phyloP scores from a whole-genome alignment of 2,329 filamentous ascomycete genomes.

The Talaromyces sp. region DNA sequence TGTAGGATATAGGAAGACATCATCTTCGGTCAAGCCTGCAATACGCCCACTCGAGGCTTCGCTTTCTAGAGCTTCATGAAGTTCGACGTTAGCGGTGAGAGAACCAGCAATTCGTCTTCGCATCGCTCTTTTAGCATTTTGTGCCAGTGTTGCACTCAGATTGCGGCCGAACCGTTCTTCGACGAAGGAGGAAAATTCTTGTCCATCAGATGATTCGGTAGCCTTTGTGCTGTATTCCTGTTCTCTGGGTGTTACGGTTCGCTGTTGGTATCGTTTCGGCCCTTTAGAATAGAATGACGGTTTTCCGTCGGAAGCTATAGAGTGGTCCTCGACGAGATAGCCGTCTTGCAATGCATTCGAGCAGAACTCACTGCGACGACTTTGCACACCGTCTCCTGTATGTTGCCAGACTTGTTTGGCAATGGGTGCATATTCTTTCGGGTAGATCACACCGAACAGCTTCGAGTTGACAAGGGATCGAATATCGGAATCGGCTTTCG shows the following conservation, averaged over 20 bases:
- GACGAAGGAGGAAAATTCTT: conserved; percentile 75
- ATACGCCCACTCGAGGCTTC: conserved; percentile 34
- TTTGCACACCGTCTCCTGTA: conserved; percentile 86
- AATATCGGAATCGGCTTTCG: conserved; percentile 55
- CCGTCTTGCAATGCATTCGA: conserved; percentile 69
- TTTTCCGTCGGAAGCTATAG: conserved; percentile 26
- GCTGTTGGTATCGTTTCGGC: conserved; percentile 73
- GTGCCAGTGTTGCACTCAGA: conserved; percentile 71
- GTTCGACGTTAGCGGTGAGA: conserved; percentile 67
- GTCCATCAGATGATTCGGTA: conserved; percentile 38
- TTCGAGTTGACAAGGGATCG: conserved; percentile 48
- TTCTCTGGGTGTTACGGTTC: conserved; percentile 48
- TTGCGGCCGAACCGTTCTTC: conserved; percentile 95
- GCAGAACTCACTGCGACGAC: conserved; percentile 86
- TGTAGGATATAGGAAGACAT: conserved; percentile 82
- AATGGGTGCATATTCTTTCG: conserved; percentile 60
- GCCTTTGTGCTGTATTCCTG: conserved; percentile 31
- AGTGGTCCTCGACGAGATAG: conserved; percentile 53
- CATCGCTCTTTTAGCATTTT: conserved; percentile 81
- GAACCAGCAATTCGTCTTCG: conserved; percentile 83
- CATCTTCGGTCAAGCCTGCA: conserved; percentile 68
- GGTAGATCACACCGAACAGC: conserved; percentile 69
- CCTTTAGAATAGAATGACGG: conserved; percentile 57
- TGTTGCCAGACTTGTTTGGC: conserved; percentile 99
- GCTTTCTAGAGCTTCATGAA: conserved; percentile 55